phyloP scores from a whole-genome alignment of 306 rosid genomes.

The Inga leiocalycina region DNA sequence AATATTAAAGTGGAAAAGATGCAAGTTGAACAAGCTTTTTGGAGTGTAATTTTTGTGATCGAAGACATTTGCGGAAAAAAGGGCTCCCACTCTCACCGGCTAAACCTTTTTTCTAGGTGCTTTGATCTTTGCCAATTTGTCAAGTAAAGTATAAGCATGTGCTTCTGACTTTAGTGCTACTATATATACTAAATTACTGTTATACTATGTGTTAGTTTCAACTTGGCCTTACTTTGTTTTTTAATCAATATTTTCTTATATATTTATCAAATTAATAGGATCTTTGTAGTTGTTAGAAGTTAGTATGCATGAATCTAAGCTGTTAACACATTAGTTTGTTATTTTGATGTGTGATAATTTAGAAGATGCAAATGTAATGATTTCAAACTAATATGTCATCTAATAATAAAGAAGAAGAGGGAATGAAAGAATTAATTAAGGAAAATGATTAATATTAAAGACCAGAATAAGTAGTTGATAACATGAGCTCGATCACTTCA shows the following conservation, averaged over 20 bases:
- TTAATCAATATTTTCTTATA: too few species aligned
- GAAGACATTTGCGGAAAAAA: not conserved
- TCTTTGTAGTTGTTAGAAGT: not conserved
- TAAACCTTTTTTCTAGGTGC: slow-evolving; percentile 14
- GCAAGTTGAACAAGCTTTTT: slow-evolving; percentile 20
- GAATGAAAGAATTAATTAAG: too few species aligned
- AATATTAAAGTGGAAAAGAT: slow-evolving; percentile 20
- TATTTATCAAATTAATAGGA: not conserved
- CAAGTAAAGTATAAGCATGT: slow-evolving; percentile 33
- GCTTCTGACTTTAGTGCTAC: slow-evolving; percentile 8
- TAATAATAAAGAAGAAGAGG: too few species aligned
- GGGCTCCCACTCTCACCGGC: not conserved
- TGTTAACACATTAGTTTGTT: too few species aligned
- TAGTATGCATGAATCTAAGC: not conserved
- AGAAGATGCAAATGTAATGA: not conserved
- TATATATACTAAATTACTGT: too few species aligned
- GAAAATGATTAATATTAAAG: too few species aligned
- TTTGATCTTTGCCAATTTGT: slow-evolving; percentile 32
- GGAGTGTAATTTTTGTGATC: not conserved
- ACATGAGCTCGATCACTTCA: too few species aligned
- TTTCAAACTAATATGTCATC: too few species aligned
- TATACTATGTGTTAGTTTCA: not conserved
- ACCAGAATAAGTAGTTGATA: too few species aligned
- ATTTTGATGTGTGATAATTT: not conserved
- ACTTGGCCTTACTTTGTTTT: too few species aligned